A percentile compares a stretch with the other conserved stretches of the same genome.
These are phyloP conservation scores for Vaccinium vitisidaea DNA, from an alignment of 148 eudicot genomes.

Conservation along the genomic window DNA sequence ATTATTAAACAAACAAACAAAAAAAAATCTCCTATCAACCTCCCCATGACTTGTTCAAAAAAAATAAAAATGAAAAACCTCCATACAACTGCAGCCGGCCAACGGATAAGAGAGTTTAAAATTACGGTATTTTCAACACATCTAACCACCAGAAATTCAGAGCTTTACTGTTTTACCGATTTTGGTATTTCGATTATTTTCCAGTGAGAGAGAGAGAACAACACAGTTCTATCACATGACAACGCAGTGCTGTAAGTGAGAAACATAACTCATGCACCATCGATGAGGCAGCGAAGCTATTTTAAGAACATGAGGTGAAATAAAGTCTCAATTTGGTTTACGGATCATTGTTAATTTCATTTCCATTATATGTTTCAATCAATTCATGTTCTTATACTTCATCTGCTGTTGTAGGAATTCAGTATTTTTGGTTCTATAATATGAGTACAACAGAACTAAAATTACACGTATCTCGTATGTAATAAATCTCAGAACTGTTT, in stretches of 20 bases:
- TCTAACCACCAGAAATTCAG: too few relatives aligned
- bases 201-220: too few relatives aligned
- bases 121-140: too few relatives aligned
- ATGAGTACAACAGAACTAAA: not conserved
- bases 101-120: too few relatives aligned
- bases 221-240: too few relatives aligned
- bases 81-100: too few relatives aligned
- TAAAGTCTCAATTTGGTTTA: not conserved
- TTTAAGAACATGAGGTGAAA: not conserved
- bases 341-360: not conserved
- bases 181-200: too few relatives aligned
- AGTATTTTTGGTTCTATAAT: not conserved
- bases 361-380: not conserved
- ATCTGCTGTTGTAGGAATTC: not conserved
- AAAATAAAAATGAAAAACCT: too few relatives aligned
- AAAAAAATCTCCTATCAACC: too few relatives aligned
- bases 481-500: not conserved
- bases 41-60: too few relatives aligned
- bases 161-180: too few relatives aligned
- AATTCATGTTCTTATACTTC: not conserved
- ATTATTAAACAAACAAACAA: too few relatives aligned
- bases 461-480: not conserved
- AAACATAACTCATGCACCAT: not conserved
- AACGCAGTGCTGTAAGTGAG: not conserved
- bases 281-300: not conserved